Conservation (phyloP, 257 asterid species). For the Nicotiana obtusifolia region DNA sequence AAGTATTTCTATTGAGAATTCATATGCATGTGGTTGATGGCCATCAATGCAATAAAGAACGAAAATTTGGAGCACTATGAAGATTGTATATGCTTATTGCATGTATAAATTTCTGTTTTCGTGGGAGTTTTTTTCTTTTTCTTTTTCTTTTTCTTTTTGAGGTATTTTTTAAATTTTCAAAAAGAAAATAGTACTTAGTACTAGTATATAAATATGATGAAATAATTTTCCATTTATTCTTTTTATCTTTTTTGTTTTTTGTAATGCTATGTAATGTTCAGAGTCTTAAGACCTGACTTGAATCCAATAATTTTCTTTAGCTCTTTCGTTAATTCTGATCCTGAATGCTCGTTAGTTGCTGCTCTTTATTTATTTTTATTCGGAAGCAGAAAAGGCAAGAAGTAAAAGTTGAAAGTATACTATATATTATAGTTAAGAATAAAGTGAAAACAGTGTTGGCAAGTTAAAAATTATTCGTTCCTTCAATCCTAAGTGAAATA, state of each 20-base stretch:
- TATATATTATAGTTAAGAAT: neutral
- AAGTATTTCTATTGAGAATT: neutral
- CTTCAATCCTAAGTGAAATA: neutral
- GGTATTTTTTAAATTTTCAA: neutral
- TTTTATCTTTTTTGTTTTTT: neutral
- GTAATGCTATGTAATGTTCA: neutral
- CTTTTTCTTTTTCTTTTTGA: neutral
- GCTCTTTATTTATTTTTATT: neutral
- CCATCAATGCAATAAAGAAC: neutral
- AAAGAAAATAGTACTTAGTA: neutral
- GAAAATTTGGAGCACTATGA: slow-evolving; percentile 1
- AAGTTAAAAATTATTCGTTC: neutral
- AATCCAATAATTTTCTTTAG: neutral
- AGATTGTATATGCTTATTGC: slow-evolving; percentile 9
- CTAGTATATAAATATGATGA: neutral
- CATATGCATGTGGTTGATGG: neutral
- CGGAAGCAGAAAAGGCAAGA: neutral
- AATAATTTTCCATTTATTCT: neutral
- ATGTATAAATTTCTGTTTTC: slow-evolving; percentile 5
- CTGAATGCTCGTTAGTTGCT: neutral
- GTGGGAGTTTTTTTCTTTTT: neutral
- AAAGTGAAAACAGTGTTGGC: neutral
- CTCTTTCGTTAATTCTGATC: neutral
- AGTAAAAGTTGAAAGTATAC: neutral
- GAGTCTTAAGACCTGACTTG: neutral